phyloP scores from a whole-genome alignment of 768 basidiomycete genomes.

The Mycena vitilis region DNA sequence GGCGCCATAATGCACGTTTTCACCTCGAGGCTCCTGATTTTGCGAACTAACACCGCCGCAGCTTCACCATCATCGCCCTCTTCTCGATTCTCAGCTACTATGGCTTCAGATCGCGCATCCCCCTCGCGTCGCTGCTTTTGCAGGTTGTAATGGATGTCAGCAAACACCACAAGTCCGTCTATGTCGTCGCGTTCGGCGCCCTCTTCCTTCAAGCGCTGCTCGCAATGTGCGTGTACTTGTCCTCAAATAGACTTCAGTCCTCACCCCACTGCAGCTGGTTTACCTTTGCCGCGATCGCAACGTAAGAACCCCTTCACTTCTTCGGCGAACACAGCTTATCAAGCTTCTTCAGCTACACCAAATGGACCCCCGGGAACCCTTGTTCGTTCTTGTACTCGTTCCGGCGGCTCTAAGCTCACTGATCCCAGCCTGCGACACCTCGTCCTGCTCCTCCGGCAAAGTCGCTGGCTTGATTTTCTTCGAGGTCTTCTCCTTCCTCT shows the following conservation, averaged over 20 bases:
- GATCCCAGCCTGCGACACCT: slow-evolving; percentile 59
- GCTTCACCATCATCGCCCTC: slow-evolving; percentile 84
- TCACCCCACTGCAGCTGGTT: slow-evolving; percentile 66
- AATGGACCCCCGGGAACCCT: slow-evolving; percentile 83
- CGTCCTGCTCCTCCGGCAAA: slow-evolving; percentile 75
- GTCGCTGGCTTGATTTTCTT: slow-evolving; percentile 85
- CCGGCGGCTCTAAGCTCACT: slow-evolving; percentile 13
- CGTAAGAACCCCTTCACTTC: slow-evolving; percentile 50
- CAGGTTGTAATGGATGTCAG: slow-evolving; percentile 88
- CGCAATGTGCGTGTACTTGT: slow-evolving; percentile 63
- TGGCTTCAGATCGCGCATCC: slow-evolving; percentile 78
- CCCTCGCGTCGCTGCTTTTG: slow-evolving; percentile 79
- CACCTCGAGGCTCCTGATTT: too few relatives aligned
- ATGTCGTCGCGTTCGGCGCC: slow-evolving; percentile 78
- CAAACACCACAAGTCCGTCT: slow-evolving; percentile 85
- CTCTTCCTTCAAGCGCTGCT: slow-evolving; percentile 78
- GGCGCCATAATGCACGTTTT: slow-evolving; percentile 66
- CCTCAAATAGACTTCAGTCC: not conserved
- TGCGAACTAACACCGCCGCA: slow-evolving; percentile 40
- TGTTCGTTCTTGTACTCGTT: slow-evolving; percentile 52
- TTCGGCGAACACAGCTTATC: not conserved
- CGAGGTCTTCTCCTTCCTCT: slow-evolving; percentile 85
- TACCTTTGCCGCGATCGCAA: slow-evolving; percentile 80
- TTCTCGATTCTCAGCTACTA: slow-evolving; percentile 82
- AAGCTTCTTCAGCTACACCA: slow-evolving; percentile 57